A percentile compares a stretch with the other conserved stretches of the same genome.
Conservation (phyloP, 202 grass and related monocot genomes). For the Digitaria exilis region DNA sequence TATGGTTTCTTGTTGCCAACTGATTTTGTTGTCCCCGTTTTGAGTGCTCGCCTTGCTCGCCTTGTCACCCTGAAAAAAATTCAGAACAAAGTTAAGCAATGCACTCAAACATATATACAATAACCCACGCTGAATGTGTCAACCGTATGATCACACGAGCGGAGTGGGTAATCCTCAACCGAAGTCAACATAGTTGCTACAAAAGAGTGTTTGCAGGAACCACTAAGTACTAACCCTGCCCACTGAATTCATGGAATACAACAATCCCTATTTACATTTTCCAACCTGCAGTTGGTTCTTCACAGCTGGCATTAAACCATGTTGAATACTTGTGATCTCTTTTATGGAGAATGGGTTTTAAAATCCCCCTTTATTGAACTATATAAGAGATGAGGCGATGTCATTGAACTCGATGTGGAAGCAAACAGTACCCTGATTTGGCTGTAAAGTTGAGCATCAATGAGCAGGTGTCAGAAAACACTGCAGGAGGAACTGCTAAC, state of each 20-base stretch:
- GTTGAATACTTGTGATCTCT: background rate
- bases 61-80: no score
- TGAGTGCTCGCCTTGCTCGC: no score
- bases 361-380: no score
- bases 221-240: background rate
- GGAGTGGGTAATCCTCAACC: no score
- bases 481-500: background rate
- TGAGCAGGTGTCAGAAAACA: background rate
- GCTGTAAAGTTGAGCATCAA: background rate
- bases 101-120: no score
- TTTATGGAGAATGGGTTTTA: background rate
- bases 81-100: no score
- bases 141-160: no score
- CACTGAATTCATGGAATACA: background rate
- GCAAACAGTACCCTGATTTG: background rate
- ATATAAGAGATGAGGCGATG: background rate
- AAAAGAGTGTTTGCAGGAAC: background rate
- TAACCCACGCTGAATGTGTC: no score
- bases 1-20: no score
- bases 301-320: background rate
- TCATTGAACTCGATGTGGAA: background rate
- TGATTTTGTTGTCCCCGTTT: no score
- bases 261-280: conserved; percentile 22
- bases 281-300: background rate
- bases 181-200: background rate